Conservation (phyloP, 2,329 filamentous ascomycete genomes). For the Diplocarpon mali region DNA sequence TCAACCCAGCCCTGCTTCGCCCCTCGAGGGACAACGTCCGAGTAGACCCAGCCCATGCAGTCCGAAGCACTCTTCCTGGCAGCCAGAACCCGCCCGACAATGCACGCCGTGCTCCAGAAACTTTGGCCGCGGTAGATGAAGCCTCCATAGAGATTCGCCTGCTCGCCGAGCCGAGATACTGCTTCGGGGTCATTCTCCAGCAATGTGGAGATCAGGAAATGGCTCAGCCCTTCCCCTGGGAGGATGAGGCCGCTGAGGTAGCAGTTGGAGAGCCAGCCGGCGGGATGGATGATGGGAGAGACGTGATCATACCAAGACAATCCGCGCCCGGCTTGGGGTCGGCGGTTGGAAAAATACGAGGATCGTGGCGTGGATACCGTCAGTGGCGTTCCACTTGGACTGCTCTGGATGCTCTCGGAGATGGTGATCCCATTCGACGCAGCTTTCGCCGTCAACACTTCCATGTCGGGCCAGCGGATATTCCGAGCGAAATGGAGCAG, state of each 20-base stretch:
- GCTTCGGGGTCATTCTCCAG: constrained; percentile 53
- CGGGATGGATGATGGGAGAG: constrained; percentile 44
- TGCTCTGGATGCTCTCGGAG: constrained; percentile 17
- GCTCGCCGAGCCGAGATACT: constrained; percentile 44
- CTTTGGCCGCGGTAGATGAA: constrained; percentile 54
- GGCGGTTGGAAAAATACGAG: constrained; percentile 25
- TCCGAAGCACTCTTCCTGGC: constrained; percentile 50
- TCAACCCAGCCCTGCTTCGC: constrained; percentile 47
- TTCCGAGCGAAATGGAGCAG: constrained; percentile 52
- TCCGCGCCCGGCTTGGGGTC: constrained; percentile 17
- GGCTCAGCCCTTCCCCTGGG: constrained; percentile 50
- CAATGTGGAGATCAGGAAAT: constrained; percentile 55
- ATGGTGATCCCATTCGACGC: constrained; percentile 25
- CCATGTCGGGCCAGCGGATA: constrained; percentile 51
- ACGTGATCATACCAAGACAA: constrained; percentile 32
- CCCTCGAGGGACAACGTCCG: constrained; percentile 42
- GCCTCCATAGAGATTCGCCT: constrained; percentile 52
- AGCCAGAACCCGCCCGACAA: constrained; percentile 54
- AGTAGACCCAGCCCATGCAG: constrained; percentile 60
- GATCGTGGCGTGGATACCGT: constrained; percentile 22
- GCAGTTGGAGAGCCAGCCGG: constrained; percentile 57
- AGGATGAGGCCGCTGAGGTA: constrained; percentile 55
- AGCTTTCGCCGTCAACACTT: constrained; percentile 26
- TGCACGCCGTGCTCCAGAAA: constrained; percentile 58
- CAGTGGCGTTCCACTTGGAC: constrained; percentile 23